phyloP scores from a whole-genome alignment of 208 protist genomes.

The Wallacemonas collosoma region DNA sequence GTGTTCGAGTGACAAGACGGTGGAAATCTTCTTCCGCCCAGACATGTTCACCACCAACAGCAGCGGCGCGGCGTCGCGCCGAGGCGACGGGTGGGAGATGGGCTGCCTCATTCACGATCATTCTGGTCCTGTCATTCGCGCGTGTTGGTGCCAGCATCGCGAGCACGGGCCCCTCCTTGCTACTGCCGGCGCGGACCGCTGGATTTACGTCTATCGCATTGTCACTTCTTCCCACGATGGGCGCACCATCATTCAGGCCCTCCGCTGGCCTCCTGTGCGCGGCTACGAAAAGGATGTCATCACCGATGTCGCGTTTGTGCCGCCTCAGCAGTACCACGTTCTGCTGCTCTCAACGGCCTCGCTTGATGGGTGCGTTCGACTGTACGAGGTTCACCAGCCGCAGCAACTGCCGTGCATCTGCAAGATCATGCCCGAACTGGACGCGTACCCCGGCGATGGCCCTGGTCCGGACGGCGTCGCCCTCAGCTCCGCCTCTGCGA shows the following conservation, averaged over 20 bases:
- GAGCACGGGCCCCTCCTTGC: slow-evolving; percentile 83
- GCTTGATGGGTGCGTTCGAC: slow-evolving; percentile 81
- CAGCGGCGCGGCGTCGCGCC: slow-evolving; percentile 1
- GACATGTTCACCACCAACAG: slow-evolving; percentile 12
- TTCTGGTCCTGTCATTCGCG: slow-evolving; percentile 71
- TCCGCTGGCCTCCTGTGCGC: slow-evolving; percentile 63
- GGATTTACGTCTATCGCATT: slow-evolving; percentile 89
- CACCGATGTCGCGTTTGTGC: slow-evolving; percentile 88
- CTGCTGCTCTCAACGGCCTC: slow-evolving; percentile 86
- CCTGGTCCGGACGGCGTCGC: slow-evolving; percentile 9
- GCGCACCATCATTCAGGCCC: slow-evolving; percentile 42
- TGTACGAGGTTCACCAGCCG: slow-evolving; percentile 85
- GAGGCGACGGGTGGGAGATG: slow-evolving; percentile 51
- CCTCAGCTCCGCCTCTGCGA: not conserved
- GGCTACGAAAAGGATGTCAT: slow-evolving; percentile 90
- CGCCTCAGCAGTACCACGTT: slow-evolving; percentile 76
- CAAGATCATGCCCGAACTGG: slow-evolving; percentile 63
- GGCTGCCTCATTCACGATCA: slow-evolving; percentile 78
- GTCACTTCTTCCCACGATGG: slow-evolving; percentile 57
- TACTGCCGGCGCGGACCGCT: slow-evolving; percentile 79
- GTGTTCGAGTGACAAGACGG: slow-evolving; percentile 87
- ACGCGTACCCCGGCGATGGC: slow-evolving; percentile 29
- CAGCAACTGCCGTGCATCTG: slow-evolving; percentile 68
- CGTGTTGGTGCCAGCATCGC: slow-evolving; percentile 84
- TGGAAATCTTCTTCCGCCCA: slow-evolving; percentile 74